phyloP scores from a whole-genome alignment of 768 basidiomycete species.

The Sarcodon aspratus region DNA sequence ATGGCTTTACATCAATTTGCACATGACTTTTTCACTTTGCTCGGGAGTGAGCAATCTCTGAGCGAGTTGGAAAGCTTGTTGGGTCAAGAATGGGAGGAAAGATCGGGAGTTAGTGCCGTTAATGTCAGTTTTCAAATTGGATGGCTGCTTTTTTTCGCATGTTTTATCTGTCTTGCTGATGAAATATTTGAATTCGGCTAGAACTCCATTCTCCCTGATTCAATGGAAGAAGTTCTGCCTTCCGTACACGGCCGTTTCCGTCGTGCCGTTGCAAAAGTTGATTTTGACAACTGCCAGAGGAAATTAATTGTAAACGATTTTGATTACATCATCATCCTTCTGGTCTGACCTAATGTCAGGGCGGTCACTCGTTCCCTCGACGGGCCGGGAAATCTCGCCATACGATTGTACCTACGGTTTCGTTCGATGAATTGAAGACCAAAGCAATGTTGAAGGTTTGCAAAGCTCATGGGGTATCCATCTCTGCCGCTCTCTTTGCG shows the following conservation, averaged over 20 bases:
- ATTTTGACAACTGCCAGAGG: conserved; percentile 41
- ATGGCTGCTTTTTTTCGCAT: not conserved
- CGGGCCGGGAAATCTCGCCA: conserved; percentile 29
- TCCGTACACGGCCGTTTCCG: conserved; percentile 28
- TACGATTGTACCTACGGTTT: conserved; percentile 62
- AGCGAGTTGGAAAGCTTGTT: conserved; percentile 18
- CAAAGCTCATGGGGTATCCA: conserved; percentile 61
- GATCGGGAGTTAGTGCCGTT: conserved; percentile 13
- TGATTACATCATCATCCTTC: not conserved
- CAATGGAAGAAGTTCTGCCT: conserved; percentile 36
- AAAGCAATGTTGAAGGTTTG: conserved; percentile 56
- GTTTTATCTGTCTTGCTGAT: not conserved
- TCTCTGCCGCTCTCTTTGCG: conserved; percentile 67
- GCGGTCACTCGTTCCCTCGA: conserved; percentile 65
- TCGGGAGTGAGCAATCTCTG: conserved; percentile 26
- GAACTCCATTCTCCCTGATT: conserved; percentile 23
- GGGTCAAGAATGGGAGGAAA: conserved; percentile 20
- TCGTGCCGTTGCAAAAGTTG: conserved; percentile 37
- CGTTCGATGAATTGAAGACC: conserved; percentile 44
- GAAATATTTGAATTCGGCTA: conserved; percentile 8
- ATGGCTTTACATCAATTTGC: conserved; percentile 79
- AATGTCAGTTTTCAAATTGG: conserved; percentile 7
- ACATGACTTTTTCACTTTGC: conserved; percentile 64
- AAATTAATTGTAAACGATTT: conserved; percentile 31
- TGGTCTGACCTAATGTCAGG: conserved; percentile 23